Evolutionary conservation across 768 basidiomycete genomes (phyloP).

Genomic region (Hortiboletus flavorubellus): DNA sequence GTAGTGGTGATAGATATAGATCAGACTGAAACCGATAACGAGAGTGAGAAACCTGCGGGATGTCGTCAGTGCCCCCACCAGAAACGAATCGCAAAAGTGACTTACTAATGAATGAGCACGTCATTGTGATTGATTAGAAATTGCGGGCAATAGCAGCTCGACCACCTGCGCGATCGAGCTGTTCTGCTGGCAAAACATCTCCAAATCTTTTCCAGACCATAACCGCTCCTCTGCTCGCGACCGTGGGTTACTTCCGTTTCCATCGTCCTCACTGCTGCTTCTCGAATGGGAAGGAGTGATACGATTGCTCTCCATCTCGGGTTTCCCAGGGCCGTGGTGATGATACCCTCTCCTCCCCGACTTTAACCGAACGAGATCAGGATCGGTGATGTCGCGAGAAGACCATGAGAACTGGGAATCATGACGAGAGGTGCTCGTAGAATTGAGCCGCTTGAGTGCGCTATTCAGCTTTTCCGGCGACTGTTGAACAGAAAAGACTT

Average conservation of each 20-base stretch:
- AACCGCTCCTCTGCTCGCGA: slow-evolving; percentile 44
- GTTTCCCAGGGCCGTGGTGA: slow-evolving; percentile 57
- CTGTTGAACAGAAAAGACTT: slow-evolving; percentile 18
- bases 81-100: not conserved
- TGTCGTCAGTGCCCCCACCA: slow-evolving; percentile 10
- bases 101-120: slow-evolving; percentile 21
- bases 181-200: slow-evolving; percentile 85
- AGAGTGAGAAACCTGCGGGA: slow-evolving; percentile 13
- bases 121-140: slow-evolving; percentile 36
- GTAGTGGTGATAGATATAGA: slow-evolving; percentile 29
- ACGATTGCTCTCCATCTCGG: slow-evolving; percentile 51
- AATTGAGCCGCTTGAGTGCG: slow-evolving; percentile 33
- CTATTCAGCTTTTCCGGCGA: slow-evolving; percentile 32
- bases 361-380: slow-evolving; percentile 56
- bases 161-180: slow-evolving; percentile 78
- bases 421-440: slow-evolving; percentile 13
- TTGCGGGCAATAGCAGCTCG: slow-evolving; percentile 53
- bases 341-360: slow-evolving; percentile 70
- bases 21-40: slow-evolving; percentile 21
- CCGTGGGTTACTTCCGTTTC: slow-evolving; percentile 31
- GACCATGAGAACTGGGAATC: slow-evolving; percentile 25
- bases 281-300: slow-evolving; percentile 23
- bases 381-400: slow-evolving; percentile 23
- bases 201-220: slow-evolving; percentile 83
- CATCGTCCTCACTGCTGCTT: slow-evolving; percentile 32